Percentiles rank a stretch among this genome's conserved stretches.
Conservation (phyloP, 768 basidiomycete genomes). For the Glaciozyma antarctica region DNA sequence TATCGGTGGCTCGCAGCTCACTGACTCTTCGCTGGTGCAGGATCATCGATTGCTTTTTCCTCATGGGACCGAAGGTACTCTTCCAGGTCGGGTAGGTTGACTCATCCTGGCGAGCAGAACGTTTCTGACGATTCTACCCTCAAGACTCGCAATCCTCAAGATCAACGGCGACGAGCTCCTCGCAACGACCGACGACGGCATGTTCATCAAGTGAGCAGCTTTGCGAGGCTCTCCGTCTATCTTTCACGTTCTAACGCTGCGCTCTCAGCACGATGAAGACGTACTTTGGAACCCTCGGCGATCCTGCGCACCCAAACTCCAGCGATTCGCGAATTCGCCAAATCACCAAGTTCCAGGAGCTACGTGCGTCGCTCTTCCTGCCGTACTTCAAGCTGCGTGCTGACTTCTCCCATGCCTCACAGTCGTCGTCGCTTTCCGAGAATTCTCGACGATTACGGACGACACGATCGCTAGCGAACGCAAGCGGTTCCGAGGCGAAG, state of each 20-base stretch:
- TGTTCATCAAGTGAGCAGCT: constrained; percentile 71
- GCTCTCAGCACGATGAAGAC: constrained; percentile 71
- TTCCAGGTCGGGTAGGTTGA: constrained; percentile 87
- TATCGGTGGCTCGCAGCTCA: background rate
- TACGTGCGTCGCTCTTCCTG: constrained; percentile 12
- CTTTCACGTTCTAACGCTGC: too few species aligned
- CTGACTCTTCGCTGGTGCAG: background rate
- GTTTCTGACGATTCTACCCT: background rate
- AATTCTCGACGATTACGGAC: constrained; percentile 84
- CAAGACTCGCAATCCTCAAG: constrained; percentile 72
- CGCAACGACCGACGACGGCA: constrained; percentile 90
- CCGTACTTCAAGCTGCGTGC: background rate
- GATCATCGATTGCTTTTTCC: constrained; percentile 47
- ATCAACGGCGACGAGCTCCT: constrained; percentile 90
- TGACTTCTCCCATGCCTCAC: background rate
- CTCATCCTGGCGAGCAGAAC: background rate
- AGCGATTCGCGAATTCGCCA: constrained; percentile 78
- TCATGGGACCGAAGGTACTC: constrained; percentile 96
- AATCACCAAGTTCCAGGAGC: constrained; percentile 94
- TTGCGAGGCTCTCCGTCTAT: too few species aligned
- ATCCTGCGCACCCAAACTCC: constrained; percentile 85
- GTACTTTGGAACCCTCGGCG: constrained; percentile 86
- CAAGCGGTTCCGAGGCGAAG: constrained; percentile 71
- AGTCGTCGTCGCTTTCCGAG: constrained; percentile 91
- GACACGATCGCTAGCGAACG: constrained; percentile 84